These are phyloP conservation scores for Aspergillus taichungensis DNA, from an alignment of 495 filamentous ascomycete genomes.

Conservation along the genomic window DNA sequence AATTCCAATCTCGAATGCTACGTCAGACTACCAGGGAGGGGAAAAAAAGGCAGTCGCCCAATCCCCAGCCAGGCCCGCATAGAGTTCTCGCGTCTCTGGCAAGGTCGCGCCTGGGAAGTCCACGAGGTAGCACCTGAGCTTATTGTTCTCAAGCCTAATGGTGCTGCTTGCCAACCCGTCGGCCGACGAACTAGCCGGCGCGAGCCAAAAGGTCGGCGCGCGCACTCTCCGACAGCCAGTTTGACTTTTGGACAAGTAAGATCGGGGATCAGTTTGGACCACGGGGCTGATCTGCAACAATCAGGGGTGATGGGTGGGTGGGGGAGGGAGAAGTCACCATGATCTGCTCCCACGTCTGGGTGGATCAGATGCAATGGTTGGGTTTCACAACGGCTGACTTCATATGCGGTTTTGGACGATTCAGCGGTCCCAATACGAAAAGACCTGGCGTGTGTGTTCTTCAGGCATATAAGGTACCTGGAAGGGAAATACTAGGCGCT, in stretches of 20 bases:
- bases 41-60: too few relatives aligned
- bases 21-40: constrained; percentile 5
- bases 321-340: not conserved
- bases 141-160: constrained; percentile 14
- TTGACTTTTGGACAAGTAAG: constrained; percentile 13
- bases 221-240: constrained; percentile 3
- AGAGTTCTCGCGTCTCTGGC: constrained; percentile 13
- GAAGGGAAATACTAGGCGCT: not conserved
- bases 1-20: constrained; percentile 11
- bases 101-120: constrained; percentile 4
- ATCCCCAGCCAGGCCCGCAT: not conserved
- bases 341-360: constrained; percentile 20
- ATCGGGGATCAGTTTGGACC: constrained; percentile 16
- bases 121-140: constrained; percentile 32
- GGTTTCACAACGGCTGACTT: constrained; percentile 43
- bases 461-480: not conserved
- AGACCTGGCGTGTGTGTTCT: constrained; percentile 9
- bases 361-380: constrained; percentile 36
- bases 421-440: constrained; percentile 29
- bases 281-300: constrained; percentile 2
- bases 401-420: constrained; percentile 30
- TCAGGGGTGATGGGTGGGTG: not conserved
- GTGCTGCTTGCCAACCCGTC: not conserved
- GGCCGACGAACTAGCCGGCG: too few relatives aligned
- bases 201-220: too few relatives aligned